Conservation (phyloP, 345 rosid species). For the Populus deltoides region DNA sequence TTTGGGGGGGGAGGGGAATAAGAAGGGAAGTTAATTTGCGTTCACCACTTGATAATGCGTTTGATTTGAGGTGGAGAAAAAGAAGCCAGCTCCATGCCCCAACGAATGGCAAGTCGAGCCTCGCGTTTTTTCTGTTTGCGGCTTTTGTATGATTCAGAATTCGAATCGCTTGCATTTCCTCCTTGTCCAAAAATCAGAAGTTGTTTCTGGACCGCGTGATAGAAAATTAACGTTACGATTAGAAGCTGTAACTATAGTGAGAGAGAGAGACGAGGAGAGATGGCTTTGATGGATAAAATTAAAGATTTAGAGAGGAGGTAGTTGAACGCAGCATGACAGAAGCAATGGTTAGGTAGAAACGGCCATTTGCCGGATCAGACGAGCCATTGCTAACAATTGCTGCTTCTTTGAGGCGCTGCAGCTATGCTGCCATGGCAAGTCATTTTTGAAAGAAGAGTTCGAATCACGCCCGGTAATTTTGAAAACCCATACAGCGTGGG, state of each 20-base stretch:
- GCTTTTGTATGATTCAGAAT: conserved; percentile 52
- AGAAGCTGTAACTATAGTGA: conserved; percentile 29
- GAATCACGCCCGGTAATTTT: not conserved
- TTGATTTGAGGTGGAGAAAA: conserved; percentile 69
- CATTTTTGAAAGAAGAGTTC: not conserved
- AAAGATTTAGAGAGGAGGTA: conserved; percentile 10
- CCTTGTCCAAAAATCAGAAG: conserved; percentile 19
- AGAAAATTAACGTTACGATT: conserved; percentile 29
- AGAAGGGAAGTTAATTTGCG: not conserved
- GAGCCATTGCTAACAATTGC: conserved; percentile 31
- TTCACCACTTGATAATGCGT: conserved; percentile 55
- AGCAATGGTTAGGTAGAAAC: conserved; percentile 12
- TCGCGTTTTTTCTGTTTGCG: conserved; percentile 87
- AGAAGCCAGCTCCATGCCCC: conserved; percentile 81
- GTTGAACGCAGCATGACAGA: conserved; percentile 12
- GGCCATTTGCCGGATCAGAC: conserved; percentile 46
- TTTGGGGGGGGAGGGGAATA: not conserved
- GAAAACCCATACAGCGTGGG: not conserved
- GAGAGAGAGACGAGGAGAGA: conserved; percentile 11
- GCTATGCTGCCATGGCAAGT: not conserved
- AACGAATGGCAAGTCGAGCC: conserved; percentile 75
- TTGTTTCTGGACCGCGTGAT: conserved; percentile 31
- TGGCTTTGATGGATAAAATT: conserved; percentile 12
- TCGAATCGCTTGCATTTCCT: conserved; percentile 36
- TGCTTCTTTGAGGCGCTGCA: not conserved